Evolutionary conservation across 1,139 yeast genomes (phyloP), one percentile per base, ranked within the genome.

Genomic region (Yarrowia galli): DNA sequence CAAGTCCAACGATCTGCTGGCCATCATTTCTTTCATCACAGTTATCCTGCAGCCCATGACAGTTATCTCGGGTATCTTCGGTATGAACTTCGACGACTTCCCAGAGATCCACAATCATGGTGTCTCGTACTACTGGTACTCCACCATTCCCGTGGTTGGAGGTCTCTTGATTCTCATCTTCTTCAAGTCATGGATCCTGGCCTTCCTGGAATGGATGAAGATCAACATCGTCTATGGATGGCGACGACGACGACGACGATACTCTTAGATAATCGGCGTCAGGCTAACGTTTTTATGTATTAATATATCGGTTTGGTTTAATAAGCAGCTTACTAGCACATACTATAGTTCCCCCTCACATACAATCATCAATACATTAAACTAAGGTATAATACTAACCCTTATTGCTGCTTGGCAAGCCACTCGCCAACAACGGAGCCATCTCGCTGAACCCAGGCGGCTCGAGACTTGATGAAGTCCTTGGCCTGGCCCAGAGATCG

Each of bases 31-130:
- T 10, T 73, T 85, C 40, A 84, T 85, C 10, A 82, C 87, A 0
- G 87, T 85, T 15, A 79, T 85, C 23, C 85, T 85, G 71, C 75
- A 85, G 64, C 88, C 88, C 12, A 73, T 85, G 66, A 80, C 85
- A 7, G 85, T 85, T 72, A 79, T 86, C 80, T 84, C 87, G 0
- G 87, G 87, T 13, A 85, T 84, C 72, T 85, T 82, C 71, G 88
- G 88, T 23, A 85, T 85, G 88, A 84, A 85, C 70, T 83, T 86
- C 70, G 78, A 79, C 22, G 74, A 74, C n/a, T 85, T 85, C 72
- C 66, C 66, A 12, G 66, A 61, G 22, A 61, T 61, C 18, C 54
- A 48, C 46, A 48, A 61, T 38, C 45, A 61, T 22, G 49, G 56
- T 9, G 66, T 61, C 20, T 46, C 56, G 4, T 61, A 61, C 36